Evolutionary conservation across 495 filamentous ascomycete genomes (phyloP), one percentile per base, ranked within the genome.

Genomic region (Annulohypoxylon bovei): DNA sequence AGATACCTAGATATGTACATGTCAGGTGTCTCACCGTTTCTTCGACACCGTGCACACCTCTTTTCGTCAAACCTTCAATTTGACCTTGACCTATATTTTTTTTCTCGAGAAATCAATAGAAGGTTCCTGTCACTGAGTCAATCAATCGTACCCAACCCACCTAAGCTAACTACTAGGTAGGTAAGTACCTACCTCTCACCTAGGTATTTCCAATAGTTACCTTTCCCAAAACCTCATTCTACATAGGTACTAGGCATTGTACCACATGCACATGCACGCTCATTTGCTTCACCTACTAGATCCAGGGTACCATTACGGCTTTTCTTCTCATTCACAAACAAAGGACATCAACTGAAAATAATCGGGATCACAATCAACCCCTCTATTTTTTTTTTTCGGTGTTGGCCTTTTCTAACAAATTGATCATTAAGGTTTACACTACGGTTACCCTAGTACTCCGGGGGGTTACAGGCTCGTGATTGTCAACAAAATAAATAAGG

Each of bases 401-500:
- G 8, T 28, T 18, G 6, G 27, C 20, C 14, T 25, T 52, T 53
- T 20, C 49, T 53, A 33, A 23, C 7, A 53, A 33, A 33, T 33
- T 22, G 14, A 22, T 33, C 11, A 27, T 32, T 35, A 28, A 64
- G 11, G 47, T 44, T 42, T 32, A 28, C 46, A 14, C 23, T 28
- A 28, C 60, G 28, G 66, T 52, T 63, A 62, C 66, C 62, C 59
- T 65, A 58, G 60, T 46, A 33, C 42, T 57, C 25, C 33, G 25
- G 50, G 50, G 27, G 18, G 47, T 42, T 3, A 28, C 54, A 63
- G 56, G 66, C 73, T 68, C 71, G 74, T 75, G 71, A 76, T 75
- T 75, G 74, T 78, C 76, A 78, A 78, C 74, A 76, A 78, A 75
- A 77, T 65, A 71, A 63, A 70, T 46, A 67, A 63, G 57, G 69